Percentiles rank a stretch among this genome's conserved stretches.
These are phyloP conservation scores for Chalciporus chontae DNA, from an alignment of 768 basidiomycete genomes.

Conservation along the genomic window DNA sequence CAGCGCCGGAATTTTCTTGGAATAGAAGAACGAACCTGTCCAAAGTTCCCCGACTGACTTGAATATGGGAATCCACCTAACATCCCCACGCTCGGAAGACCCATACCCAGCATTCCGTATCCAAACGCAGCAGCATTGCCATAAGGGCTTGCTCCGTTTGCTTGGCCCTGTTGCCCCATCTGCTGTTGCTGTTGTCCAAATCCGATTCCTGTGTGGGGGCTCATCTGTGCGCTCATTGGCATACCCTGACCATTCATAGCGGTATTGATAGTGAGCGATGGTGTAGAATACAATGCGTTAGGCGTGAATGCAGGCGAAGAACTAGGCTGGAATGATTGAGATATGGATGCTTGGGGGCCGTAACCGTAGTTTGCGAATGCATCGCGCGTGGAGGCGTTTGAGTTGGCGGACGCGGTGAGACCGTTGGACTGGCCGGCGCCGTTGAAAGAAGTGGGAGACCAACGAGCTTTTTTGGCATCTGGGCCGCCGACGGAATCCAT, in stretches of 20 bases:
- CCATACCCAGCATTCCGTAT: slow-evolving; percentile 81
- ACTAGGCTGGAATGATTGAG: slow-evolving; percentile 48
- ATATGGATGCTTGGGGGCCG: slow-evolving; percentile 66
- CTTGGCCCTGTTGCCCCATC: slow-evolving; percentile 32
- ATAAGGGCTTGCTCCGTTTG: slow-evolving; percentile 51
- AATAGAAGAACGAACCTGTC: slow-evolving; percentile 43
- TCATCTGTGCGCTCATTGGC: slow-evolving; percentile 56
- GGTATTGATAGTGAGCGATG: slow-evolving; percentile 67
- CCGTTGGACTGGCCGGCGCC: slow-evolving; percentile 34
- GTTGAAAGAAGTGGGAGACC: slow-evolving; percentile 66
- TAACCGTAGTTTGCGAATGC: slow-evolving; percentile 87
- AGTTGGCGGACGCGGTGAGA: slow-evolving; percentile 35
- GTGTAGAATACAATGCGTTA: slow-evolving; percentile 70
- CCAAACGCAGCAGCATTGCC: slow-evolving; percentile 48
- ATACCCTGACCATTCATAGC: slow-evolving; percentile 41
- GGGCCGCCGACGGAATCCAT: slow-evolving; percentile 82
- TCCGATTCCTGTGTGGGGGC: slow-evolving; percentile 60
- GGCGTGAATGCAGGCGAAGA: slow-evolving; percentile 47
- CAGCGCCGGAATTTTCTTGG: neutral
- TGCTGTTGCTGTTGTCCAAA: slow-evolving; percentile 45
- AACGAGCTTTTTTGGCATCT: slow-evolving; percentile 86
- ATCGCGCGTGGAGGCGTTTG: slow-evolving; percentile 49
- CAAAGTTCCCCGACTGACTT: slow-evolving; percentile 66
- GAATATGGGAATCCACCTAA: slow-evolving; percentile 70
- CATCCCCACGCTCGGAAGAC: slow-evolving; percentile 70